Evolutionary conservation across 352 stramenopile species (phyloP).

Genomic region (Phytopythium kandeliae): DNA sequence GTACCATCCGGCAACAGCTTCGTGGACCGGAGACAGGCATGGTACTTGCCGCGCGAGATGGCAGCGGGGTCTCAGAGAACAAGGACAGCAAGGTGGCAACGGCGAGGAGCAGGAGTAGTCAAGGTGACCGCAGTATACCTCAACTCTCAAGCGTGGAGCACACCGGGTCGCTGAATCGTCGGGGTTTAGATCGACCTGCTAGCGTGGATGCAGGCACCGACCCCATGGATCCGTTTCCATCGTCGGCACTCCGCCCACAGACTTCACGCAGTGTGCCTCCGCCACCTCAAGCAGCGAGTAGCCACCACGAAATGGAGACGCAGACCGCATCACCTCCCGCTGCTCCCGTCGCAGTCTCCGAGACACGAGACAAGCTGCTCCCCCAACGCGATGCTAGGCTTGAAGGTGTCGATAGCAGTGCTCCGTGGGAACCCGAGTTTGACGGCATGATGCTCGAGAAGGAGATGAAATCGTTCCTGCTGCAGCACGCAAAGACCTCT

Average conservation of each 20-base stretch:
- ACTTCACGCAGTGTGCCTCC: background rate
- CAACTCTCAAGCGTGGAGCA: background rate
- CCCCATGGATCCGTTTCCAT: slow-evolving; percentile 47
- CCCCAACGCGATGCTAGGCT: background rate
- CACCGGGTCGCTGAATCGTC: background rate
- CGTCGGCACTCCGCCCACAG: background rate
- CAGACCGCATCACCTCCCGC: slow-evolving; percentile 35
- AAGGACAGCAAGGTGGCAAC: background rate
- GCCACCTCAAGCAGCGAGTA: background rate
- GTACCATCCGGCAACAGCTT: too few relatives aligned
- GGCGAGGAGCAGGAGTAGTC: background rate
- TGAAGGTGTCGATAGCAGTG: background rate
- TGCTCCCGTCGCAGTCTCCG: slow-evolving; percentile 16
- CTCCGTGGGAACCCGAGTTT: slow-evolving; percentile 16
- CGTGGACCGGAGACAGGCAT: background rate
- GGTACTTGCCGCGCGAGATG: background rate
- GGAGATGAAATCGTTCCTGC: slow-evolving; percentile 57
- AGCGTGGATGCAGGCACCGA: slow-evolving; percentile 46
- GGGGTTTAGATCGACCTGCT: background rate
- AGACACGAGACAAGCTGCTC: background rate
- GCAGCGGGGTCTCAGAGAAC: background rate
- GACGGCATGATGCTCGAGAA: slow-evolving; percentile 32
- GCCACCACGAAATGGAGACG: slow-evolving; percentile 37
- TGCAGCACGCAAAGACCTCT: slow-evolving; percentile 15
- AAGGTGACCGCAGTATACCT: too few relatives aligned